Conservation (phyloP, 2,329 filamentous ascomycete genomes). For the Beauveria rudraprayagi region DNA sequence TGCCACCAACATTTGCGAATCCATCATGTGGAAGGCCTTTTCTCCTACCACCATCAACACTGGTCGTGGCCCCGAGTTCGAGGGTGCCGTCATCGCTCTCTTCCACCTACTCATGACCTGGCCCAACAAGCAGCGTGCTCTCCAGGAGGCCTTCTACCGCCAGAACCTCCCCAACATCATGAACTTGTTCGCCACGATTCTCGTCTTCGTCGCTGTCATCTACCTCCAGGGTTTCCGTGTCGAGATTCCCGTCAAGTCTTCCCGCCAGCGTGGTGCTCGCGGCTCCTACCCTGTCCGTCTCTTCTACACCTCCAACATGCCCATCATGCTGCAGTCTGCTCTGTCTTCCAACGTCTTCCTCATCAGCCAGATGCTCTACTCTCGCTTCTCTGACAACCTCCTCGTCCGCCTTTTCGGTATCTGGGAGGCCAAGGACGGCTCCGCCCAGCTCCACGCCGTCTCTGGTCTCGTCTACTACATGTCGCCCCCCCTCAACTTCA, state of each 20-base stretch:
- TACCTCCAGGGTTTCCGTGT: constrained; percentile 99
- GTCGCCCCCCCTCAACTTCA: constrained; percentile 96
- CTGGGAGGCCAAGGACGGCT: constrained; percentile 96
- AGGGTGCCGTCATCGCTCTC: constrained; percentile 94
- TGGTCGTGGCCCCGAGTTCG: constrained; percentile 95
- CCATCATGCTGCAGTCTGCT: constrained; percentile 99
- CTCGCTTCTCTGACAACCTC: constrained; percentile 97
- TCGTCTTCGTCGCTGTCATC: constrained; percentile 95
- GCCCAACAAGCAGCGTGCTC: constrained; percentile 98
- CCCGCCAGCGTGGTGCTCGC: constrained; percentile 95
- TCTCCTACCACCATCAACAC: constrained; percentile 99
- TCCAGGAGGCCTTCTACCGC: constrained; percentile 97
- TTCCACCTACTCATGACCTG: constrained; percentile 98
- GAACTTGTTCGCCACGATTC: constrained; percentile 89
- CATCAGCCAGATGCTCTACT: constrained; percentile 98
- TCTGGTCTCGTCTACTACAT: constrained; percentile 99
- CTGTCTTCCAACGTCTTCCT: constrained; percentile 99
- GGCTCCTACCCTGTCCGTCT: constrained; percentile 97
- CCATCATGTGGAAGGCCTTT: constrained; percentile 99
- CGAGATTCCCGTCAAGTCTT: constrained; percentile 99
- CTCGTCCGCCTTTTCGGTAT: constrained; percentile 95
- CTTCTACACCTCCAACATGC: constrained; percentile 99
- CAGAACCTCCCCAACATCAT: constrained; percentile 99
- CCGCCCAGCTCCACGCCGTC: constrained; percentile 86
- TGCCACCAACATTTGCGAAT: constrained; percentile 99